Percentiles rank a stretch among this genome's conserved stretches.
Evolutionary conservation across 352 stramenopile genomes (phyloP).

Genomic region (Pythium plurisporium): DNA sequence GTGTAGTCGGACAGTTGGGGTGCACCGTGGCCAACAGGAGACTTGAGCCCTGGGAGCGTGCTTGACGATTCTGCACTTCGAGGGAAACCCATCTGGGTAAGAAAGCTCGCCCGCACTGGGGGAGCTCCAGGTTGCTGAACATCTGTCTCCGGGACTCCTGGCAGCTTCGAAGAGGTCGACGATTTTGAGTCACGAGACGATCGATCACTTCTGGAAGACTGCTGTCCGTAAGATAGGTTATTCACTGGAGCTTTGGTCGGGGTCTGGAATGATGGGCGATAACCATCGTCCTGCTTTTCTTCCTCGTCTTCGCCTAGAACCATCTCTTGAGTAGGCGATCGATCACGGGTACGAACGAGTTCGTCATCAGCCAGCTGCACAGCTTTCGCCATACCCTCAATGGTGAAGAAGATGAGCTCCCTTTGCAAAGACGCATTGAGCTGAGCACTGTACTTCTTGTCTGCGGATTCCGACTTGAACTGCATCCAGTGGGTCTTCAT

Average conservation of each 20-base stretch:
- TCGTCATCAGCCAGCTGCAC: constrained; percentile 70
- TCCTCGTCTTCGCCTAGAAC: constrained; percentile 24
- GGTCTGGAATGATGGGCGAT: constrained; percentile 4
- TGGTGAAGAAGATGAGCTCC: constrained; percentile 90
- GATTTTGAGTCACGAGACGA: background rate
- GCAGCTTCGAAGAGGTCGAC: background rate
- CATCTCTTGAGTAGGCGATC: constrained; percentile 45
- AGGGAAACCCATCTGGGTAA: constrained; percentile 22
- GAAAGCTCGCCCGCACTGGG: constrained; percentile 9
- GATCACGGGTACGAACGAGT: constrained; percentile 35
- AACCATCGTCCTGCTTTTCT: constrained; percentile 7
- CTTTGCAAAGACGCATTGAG: constrained; percentile 84
- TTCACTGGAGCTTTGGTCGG: constrained; percentile 12
- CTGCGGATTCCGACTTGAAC: constrained; percentile 69
- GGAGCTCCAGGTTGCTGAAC: no score
- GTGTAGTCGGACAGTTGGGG: constrained; percentile 14
- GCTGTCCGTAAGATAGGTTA: constrained; percentile 2
- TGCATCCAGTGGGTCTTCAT: constrained; percentile 62
- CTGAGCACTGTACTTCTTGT: constrained; percentile 82
- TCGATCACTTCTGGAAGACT: background rate
- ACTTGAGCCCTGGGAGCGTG: constrained; percentile 5
- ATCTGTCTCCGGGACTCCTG: no score
- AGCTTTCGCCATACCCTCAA: constrained; percentile 78
- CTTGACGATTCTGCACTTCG: constrained; percentile 11
- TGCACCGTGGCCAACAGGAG: background rate